Evolutionary conservation across 169 alveolate species (phyloP).

Genomic region (Ichthyophthirius multifiliis): DNA sequence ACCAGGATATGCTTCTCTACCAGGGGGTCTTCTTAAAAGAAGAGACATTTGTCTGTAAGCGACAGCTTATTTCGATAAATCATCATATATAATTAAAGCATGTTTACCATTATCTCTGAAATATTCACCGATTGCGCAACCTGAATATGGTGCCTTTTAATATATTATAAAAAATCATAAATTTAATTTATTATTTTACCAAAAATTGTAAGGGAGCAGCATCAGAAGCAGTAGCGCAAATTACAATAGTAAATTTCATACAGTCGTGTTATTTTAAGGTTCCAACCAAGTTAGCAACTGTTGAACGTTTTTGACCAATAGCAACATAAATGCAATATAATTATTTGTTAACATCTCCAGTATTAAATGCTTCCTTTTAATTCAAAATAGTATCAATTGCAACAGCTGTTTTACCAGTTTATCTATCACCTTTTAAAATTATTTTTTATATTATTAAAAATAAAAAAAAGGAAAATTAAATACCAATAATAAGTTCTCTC

Average conservation of each 20-base stretch:
- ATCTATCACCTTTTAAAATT: constrained; percentile 88
- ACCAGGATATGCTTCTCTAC: constrained; percentile 97
- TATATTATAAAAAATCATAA: neutral
- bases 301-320: constrained; percentile 96
- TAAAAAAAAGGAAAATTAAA: neutral
- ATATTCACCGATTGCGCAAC: constrained; percentile 98
- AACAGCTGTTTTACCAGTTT: constrained; percentile 98
- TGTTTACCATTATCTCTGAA: constrained; percentile 97
- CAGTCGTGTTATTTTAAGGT: constrained; percentile 88
- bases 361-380: constrained; percentile 85
- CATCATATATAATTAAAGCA: constrained; percentile 96
- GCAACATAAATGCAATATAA: constrained; percentile 98
- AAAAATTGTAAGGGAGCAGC: constrained; percentile 98
- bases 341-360: constrained; percentile 83
- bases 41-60: constrained; percentile 97
- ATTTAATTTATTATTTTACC: neutral
- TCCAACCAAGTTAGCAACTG: constrained; percentile 92
- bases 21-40: constrained; percentile 94
- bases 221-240: constrained; percentile 99
- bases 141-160: constrained; percentile 92
- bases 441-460: neutral
- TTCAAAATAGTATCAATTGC: constrained; percentile 96
- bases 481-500: constrained; percentile 96
- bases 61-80: constrained; percentile 97
- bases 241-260: constrained; percentile 93